Conservation (phyloP, 2,329 filamentous ascomycete genomes). For the Cytospora leucostoma region DNA sequence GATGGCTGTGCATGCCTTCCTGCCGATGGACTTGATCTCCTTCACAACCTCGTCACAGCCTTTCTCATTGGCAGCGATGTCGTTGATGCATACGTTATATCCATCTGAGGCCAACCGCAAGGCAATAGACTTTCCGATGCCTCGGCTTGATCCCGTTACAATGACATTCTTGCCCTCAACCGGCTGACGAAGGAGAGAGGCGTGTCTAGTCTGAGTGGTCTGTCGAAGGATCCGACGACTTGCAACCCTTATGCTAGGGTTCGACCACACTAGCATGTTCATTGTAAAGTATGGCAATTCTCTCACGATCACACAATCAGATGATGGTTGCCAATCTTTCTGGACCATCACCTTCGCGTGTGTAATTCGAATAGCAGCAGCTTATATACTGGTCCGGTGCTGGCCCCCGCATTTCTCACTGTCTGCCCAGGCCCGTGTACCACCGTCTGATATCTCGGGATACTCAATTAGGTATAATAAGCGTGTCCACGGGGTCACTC, state of each 20-base stretch:
- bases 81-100: constrained; percentile 67
- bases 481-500: not conserved
- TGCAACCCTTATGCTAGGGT: not conserved
- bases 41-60: constrained; percentile 54
- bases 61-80: constrained; percentile 54
- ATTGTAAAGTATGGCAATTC: not conserved
- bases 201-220: not conserved
- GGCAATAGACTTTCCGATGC: constrained; percentile 62
- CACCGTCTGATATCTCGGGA: not conserved
- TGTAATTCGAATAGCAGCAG: not conserved
- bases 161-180: constrained; percentile 25
- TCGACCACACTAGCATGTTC: not conserved
- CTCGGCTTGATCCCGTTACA: constrained; percentile 35
- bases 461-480: not conserved
- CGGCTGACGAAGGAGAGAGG: constrained; percentile 8
- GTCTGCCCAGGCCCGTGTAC: not conserved
- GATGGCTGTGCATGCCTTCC: constrained; percentile 54
- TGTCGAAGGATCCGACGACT: not conserved
- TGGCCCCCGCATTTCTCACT: constrained; percentile 1
- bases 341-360: not conserved
- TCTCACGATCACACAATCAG: not conserved
- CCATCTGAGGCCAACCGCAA: constrained; percentile 65
- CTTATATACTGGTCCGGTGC: not conserved
- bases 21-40: constrained; percentile 54
- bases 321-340: not conserved